Base-by-base conservation (phyloP, 768 basidiomycete species). In the Kwoniella pini region DNA sequence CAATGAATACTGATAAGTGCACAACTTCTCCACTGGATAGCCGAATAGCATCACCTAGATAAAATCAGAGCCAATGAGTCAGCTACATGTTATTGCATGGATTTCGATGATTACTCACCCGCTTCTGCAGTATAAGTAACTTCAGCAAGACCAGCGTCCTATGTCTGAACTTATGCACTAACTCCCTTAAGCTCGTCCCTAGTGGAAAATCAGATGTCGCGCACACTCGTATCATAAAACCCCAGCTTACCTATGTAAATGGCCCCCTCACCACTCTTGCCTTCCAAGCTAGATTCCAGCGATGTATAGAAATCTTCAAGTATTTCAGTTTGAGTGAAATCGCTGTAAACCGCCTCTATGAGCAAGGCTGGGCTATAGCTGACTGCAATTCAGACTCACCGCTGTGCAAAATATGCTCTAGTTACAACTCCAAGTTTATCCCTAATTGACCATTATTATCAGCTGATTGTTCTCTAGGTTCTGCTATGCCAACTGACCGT, bases 1-100 rank as follows among this genome's bases (percentile, higher is more conserved):
- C n/a, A 98, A 82, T 0, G 93, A 95, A 77, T 99, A 99, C 77
- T 99, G 96, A 74, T 91, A 97, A 24, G 93, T 97, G 80, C 95
- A 97, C 19, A 99, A 80, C 45, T 87, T 86, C 79, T 99, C 96
- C 1, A 98, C 95, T 0, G 95, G 95, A 72, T 95, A 91, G 5
- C 94, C 94, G 71, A 85, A 96, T 78, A 99, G 94, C 87, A 98
- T 88, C 60, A 98, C 89, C 92, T 95, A 46, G 7, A 7, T 15
- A 13, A 24, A 22, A 22, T 33, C 9, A 21, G 4, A 13, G 15
- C 51, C 45, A 63, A 54, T 26, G 31, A n/a, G 40, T 10, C 17
- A 1, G 10, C 13, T 31, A 24, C 17, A 26, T 26, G 7, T 24
- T n/a, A n/a, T n/a, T n/a, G n/a, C n/a, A n/a, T n/a, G n/a, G n/a